Conservation (phyloP, 306 rosid species). For the apple (Malus domestica) region ASM211411v1 NC_041804.1:10536501-10537000, state of each 20-base stretch:
- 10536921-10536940: not conserved
- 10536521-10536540: constrained; percentile 66
- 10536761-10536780: constrained; percentile 32
- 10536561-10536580: constrained; percentile 52
- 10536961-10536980: not conserved
- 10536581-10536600: constrained; percentile 63
- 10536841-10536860: constrained; percentile 49
- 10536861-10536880: not conserved
- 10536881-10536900: not conserved
- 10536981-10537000: not conserved
- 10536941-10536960: not conserved
- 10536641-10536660: not conserved
- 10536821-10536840: constrained; percentile 71
- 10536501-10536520: constrained; percentile 39
- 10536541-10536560: constrained; percentile 63
- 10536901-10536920: not conserved
- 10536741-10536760: constrained; percentile 44
- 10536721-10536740: constrained; percentile 54
- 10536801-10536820: constrained; percentile 62
- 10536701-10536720: constrained; percentile 84
- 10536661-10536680: not conserved
- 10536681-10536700: constrained; percentile 51
- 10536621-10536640: not conserved
- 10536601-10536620: constrained; percentile 51
- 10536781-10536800: constrained; percentile 51